Percentiles rank a stretch among this genome's conserved stretches.
phyloP scores from a whole-genome alignment of 108 stramenopile genomes.

The Aureococcus anophagefferens region DNA sequence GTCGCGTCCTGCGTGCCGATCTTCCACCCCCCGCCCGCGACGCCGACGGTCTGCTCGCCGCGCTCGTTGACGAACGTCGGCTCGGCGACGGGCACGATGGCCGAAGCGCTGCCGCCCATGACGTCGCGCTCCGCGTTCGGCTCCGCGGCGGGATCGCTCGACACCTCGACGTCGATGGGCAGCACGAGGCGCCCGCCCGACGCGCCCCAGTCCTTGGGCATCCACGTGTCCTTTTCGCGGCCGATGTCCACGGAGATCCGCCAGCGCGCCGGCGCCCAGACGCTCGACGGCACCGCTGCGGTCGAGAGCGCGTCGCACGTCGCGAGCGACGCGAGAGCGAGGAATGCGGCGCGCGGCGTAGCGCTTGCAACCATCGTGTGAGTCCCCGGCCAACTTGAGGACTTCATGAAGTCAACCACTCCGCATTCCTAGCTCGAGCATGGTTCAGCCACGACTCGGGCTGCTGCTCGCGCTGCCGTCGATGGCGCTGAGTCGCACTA shows the following conservation, averaged over 20 bases:
- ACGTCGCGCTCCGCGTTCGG: conserved; percentile 12
- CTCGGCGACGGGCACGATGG: conserved; percentile 19
- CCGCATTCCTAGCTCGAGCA: too few relatives aligned
- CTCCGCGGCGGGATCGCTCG: conserved; percentile 16
- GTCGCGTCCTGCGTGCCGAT: conserved; percentile 38
- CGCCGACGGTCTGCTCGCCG: conserved; percentile 42
- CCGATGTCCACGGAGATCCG: conserved; percentile 52
- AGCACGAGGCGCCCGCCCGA: conserved; percentile 41
- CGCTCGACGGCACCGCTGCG: too few relatives aligned
- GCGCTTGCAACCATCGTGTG: too few relatives aligned
- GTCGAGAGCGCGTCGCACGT: too few relatives aligned
- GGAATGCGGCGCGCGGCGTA: too few relatives aligned
- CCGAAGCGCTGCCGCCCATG: conserved; percentile 3
- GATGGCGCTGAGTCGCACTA: too few relatives aligned
- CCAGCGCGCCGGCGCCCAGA: too few relatives aligned
- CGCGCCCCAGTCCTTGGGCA: conserved; percentile 38
- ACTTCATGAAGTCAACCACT: too few relatives aligned
- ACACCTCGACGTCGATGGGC: conserved; percentile 33
- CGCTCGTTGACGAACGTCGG: conserved; percentile 43
- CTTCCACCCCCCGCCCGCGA: conserved; percentile 54
- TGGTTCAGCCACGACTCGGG: too few relatives aligned
- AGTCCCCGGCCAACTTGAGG: too few relatives aligned
- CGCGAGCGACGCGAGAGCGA: too few relatives aligned
- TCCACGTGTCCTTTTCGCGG: conserved; percentile 35
- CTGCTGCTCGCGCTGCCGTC: too few relatives aligned